Evolutionary conservation across 2,329 filamentous ascomycete genomes (phyloP), one percentile per base, ranked within the genome.

Genomic region (Hypocreales sp.): DNA sequence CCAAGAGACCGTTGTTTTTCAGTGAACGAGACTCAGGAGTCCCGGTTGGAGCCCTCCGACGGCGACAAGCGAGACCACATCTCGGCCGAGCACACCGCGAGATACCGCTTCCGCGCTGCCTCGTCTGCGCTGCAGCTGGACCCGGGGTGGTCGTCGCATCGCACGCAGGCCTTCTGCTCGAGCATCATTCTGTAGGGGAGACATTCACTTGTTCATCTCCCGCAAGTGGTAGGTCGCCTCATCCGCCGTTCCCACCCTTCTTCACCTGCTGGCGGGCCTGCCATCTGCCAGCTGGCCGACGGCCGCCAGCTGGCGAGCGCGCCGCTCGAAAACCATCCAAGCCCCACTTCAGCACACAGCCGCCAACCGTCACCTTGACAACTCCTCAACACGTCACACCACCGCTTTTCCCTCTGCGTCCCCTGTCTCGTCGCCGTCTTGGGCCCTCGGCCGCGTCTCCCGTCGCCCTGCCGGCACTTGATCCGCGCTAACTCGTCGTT

Each of bases 121-220:
- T 19, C n/a, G n/a, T 16, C 26, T 20, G 34, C 35, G 39, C 35
- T 35, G 38, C 38, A 35, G 11, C 13, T 35, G 24, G 39, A 32
- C 33, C 37, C 23, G 29, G 20, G n/a, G n/a, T 29, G 31, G 37
- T 38, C 33, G 30, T 27, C 30, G 37, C 39, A 26, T 35, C 37
- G 31, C 32, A 36, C 41, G 30, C 38, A 30, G 30, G 31, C 26
- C 25, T 33, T 24, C 30, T 25, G n/a, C 35, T 39, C 44, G 48
- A 49, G 48, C 55, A 55, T 46, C 44, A 46, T 45, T 42, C 38
- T 57, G 56, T 60, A 62, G 82, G 83, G 80, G 84, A 92, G 79
- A 84, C 84, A 92, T 93, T 93, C 58, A 77, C 55, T 93, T 92
- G 84, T 92, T 83, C 64, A 80, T 92, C 84, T 92, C 83, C 79